These are phyloP conservation scores for Alternaria longipes DNA, from an alignment of 2,329 filamentous ascomycete species.

Conservation along the genomic window DNA sequence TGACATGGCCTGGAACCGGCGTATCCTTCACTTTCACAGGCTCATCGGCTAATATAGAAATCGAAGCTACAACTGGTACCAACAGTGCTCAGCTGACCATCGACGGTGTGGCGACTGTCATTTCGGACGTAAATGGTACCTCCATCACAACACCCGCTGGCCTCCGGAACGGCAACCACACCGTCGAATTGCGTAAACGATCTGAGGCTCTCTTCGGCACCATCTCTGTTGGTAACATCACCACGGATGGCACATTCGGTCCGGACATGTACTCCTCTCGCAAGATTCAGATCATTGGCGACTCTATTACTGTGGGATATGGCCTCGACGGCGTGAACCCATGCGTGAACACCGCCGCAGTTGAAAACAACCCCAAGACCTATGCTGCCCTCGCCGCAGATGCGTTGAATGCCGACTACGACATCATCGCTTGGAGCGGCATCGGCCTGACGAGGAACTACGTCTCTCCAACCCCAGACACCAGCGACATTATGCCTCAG, in stretches of 20 bases:
- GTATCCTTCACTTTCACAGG: slow-evolving; percentile 55
- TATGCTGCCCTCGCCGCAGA: slow-evolving; percentile 57
- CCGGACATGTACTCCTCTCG: slow-evolving; percentile 34
- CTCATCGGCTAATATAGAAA: slow-evolving; percentile 50
- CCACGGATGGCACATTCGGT: slow-evolving; percentile 40
- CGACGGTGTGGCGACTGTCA: slow-evolving; percentile 38
- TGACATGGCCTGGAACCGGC: slow-evolving; percentile 58
- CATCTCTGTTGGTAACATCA: slow-evolving; percentile 41
- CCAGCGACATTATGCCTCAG: slow-evolving; percentile 51
- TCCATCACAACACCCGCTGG: slow-evolving; percentile 41
- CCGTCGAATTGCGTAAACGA: slow-evolving; percentile 52
- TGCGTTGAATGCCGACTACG: slow-evolving; percentile 55
- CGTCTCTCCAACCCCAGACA: slow-evolving; percentile 35
- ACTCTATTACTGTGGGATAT: slow-evolving; percentile 58
- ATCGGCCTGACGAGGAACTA: slow-evolving; percentile 57
- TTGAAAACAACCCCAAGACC: slow-evolving; percentile 55
- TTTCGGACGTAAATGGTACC: slow-evolving; percentile 42
- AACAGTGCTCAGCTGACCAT: slow-evolving; percentile 49
- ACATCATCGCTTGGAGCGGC: slow-evolving; percentile 57
- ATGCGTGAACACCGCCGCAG: slow-evolving; percentile 52
- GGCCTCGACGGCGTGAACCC: slow-evolving; percentile 55
- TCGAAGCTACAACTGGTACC: slow-evolving; percentile 44
- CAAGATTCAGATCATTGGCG: slow-evolving; percentile 57
- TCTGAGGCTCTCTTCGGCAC: slow-evolving; percentile 51
- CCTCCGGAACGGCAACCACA: slow-evolving; percentile 48